These are phyloP conservation scores for Penicillium verhagenii DNA, from an alignment of 495 filamentous ascomycete species.

Conservation along the genomic window DNA sequence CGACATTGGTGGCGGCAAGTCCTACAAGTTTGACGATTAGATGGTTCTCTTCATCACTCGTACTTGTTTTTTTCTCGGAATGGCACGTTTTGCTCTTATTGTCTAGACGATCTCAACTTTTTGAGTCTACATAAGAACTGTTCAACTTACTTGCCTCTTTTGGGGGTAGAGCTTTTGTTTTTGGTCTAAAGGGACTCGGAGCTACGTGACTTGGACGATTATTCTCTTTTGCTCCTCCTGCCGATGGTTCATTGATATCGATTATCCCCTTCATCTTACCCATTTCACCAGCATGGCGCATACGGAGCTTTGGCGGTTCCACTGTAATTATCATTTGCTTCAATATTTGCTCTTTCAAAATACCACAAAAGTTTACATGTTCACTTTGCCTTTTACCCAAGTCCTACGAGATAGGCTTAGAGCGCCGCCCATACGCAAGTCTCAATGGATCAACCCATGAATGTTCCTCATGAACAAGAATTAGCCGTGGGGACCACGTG, in stretches of 20 bases:
- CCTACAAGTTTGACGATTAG: constrained; percentile 88
- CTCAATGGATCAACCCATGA: too few species aligned
- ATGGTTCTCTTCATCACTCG: constrained; percentile 2
- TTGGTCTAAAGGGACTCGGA: background rate
- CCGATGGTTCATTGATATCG: background rate
- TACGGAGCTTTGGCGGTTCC: constrained; percentile 24
- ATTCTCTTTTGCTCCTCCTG: background rate
- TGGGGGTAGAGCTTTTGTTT: background rate
- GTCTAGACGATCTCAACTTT: background rate
- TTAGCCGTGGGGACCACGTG: too few species aligned
- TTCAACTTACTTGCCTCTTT: background rate
- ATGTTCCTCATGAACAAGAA: too few species aligned
- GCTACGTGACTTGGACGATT: background rate
- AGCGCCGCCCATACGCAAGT: too few species aligned
- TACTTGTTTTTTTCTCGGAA: background rate
- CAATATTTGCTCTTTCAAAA: constrained; percentile 15
- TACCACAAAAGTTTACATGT: constrained; percentile 21
- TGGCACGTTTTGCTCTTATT: background rate
- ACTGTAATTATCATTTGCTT: constrained; percentile 12
- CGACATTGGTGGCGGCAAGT: constrained; percentile 64
- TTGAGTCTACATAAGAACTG: background rate
- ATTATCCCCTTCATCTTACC: background rate
- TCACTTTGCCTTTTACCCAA: background rate
- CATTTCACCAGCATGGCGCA: constrained; percentile 30
- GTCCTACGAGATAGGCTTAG: too few species aligned